Base-by-base conservation (phyloP, 352 stramenopile genomes). In the Phytophthora fragariaefolia region DNA sequence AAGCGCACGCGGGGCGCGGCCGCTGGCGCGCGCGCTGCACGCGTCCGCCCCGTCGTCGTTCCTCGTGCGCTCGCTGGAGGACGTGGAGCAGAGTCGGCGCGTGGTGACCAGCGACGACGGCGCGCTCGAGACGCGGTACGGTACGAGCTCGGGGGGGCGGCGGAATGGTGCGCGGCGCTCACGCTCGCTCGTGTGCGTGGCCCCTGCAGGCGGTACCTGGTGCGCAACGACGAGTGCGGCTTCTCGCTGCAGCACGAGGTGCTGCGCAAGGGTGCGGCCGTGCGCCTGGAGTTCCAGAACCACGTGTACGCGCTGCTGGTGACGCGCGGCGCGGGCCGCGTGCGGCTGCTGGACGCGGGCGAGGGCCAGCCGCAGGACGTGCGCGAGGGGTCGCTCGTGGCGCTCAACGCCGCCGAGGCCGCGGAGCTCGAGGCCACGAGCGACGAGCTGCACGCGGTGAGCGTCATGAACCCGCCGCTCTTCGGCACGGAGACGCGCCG, bases 241-340 rank as follows among this genome's bases (percentile, higher is more conserved):
- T 94, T 94, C 67, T 94, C 85, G 13, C 34, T 94, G 64, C 85
- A 94, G 70, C 85, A 90, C 23, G 85, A 92, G 38, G 63, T 91
- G 24, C 71, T 94, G 15, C 76, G 80, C 53, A 89, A 90, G 53
- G 78, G 77, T 28, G 13, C 45, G 4, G 55, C 73, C 6, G 80
- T 89, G 59, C 77, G 71, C 15, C 76, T 94, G 18, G 76, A 83
- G 58, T 94, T 91, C 65, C 73, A 77, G 60, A 94, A 92, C 63
- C 85, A 94, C 71, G 85, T 92, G 54, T 90, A 84, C 63, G 83
- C 82, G 4, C 62, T 92, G 55, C 62, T 92, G 48, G 71, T 94
- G 50, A 94, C 83, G 38, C 73, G 80, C 58, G 85, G 85, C 51
- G 63, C 57, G 12, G 85, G 82, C 13, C 69, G 59, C 15, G 63